Evolutionary conservation across 2,329 filamentous ascomycete genomes (phyloP).

Genomic region (Botrytis galanthina): DNA sequence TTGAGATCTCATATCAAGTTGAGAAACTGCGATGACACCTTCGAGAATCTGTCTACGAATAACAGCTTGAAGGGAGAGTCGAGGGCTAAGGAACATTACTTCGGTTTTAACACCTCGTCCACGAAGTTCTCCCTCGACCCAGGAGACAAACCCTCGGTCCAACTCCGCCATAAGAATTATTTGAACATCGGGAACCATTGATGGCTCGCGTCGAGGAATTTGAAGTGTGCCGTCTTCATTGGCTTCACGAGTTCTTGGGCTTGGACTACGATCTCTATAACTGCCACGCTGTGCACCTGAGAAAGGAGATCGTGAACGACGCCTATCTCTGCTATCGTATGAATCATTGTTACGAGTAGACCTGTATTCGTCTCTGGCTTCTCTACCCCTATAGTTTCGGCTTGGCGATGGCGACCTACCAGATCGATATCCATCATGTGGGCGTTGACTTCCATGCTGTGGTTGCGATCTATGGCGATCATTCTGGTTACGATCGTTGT

Average conservation of each 20-base stretch:
- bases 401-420: slow-evolving; percentile 28
- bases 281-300: slow-evolving; percentile 47
- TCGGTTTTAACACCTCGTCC: slow-evolving; percentile 71
- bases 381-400: slow-evolving; percentile 23
- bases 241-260: slow-evolving; percentile 55
- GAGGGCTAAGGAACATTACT: slow-evolving; percentile 74
- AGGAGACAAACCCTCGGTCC: slow-evolving; percentile 74
- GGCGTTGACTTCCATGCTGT: slow-evolving; percentile 43
- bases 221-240: slow-evolving; percentile 63
- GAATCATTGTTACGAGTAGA: slow-evolving; percentile 12
- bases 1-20: slow-evolving; percentile 70
- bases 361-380: slow-evolving; percentile 31
- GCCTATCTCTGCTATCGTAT: slow-evolving; percentile 44
- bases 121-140: slow-evolving; percentile 75
- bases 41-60: slow-evolving; percentile 83
- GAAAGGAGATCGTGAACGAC: slow-evolving; percentile 68
- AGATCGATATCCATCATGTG: slow-evolving; percentile 58
- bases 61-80: slow-evolving; percentile 74
- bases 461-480: slow-evolving; percentile 39
- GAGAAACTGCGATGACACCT: slow-evolving; percentile 81
- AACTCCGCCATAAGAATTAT: slow-evolving; percentile 79
- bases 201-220: slow-evolving; percentile 69
- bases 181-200: slow-evolving; percentile 84
- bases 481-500: slow-evolving; percentile 44
- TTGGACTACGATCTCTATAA: slow-evolving; percentile 69